Evolutionary conservation across 1,284 basidiomycete genomes (phyloP).

Genomic region (Fomitopsis betulina): DNA sequence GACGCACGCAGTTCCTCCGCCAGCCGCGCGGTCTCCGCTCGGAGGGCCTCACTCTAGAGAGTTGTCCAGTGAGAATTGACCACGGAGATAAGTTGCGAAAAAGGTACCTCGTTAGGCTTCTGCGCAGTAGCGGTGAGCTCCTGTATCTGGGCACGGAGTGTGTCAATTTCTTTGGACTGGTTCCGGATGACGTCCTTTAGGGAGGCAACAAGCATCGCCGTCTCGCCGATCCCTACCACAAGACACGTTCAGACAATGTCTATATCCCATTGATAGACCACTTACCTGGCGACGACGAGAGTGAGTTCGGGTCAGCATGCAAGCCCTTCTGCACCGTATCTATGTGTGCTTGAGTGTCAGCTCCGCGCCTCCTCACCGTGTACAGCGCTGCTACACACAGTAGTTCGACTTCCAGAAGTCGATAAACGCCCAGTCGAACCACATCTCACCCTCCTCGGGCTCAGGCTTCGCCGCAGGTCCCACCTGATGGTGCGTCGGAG

Average conservation of each 20-base stretch:
- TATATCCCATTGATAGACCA: neutral
- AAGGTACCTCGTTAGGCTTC: slow-evolving; percentile 21
- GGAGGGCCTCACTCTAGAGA: slow-evolving; percentile 30
- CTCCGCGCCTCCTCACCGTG: neutral
- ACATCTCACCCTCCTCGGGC: slow-evolving; percentile 73
- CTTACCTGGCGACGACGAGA: slow-evolving; percentile 55
- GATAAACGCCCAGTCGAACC: slow-evolving; percentile 99
- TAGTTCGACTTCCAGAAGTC: slow-evolving; percentile 99
- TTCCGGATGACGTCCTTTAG: slow-evolving; percentile 76
- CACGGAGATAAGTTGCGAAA: slow-evolving; percentile 1
- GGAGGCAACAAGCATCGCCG: slow-evolving; percentile 74
- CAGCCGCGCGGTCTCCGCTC: slow-evolving; percentile 40
- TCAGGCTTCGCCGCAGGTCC: slow-evolving; percentile 33
- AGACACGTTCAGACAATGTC: neutral
- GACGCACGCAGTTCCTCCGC: slow-evolving; percentile 48
- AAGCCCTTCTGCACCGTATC: slow-evolving; percentile 70
- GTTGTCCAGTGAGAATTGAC: slow-evolving; percentile 21
- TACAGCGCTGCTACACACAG: slow-evolving; percentile 49
- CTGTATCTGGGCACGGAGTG: slow-evolving; percentile 51
- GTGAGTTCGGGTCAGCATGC: slow-evolving; percentile 56
- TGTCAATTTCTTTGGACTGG: slow-evolving; percentile 75
- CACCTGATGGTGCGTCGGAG: slow-evolving; percentile 24
- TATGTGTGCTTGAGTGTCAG: slow-evolving; percentile 20
- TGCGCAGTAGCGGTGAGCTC: slow-evolving; percentile 19
- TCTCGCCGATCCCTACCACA: slow-evolving; percentile 64